Base-by-base conservation (phyloP, 495 filamentous ascomycete species). In the Aspergillus campestris region DNA sequence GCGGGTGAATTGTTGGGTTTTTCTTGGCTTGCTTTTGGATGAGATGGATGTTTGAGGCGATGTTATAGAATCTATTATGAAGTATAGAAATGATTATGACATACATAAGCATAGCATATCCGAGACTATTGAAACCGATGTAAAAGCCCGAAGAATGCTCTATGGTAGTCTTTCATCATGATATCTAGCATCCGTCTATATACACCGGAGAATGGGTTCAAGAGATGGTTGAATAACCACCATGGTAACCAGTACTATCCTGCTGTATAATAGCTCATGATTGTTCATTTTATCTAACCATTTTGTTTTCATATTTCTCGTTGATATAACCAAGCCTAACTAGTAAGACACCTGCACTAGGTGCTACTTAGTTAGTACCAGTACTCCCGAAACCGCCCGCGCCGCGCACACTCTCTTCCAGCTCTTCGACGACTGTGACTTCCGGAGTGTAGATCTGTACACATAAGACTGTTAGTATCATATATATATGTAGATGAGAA, bases 311-410 rank as follows among this genome's bases (percentile, higher is more conserved):
- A 38, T 34, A 14, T 10, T 14, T 45, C 18, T 24, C 10, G 3
- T 9, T 27, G 15, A 28, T 12, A 45, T 38, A 47, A 34, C 4
- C 33, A 31, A 44, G 32, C 12, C 32, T 5, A 34, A 44, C 44
- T 41, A 15, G n/a, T 31, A 40, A 8, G 2, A 36, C 34, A 10
- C 28, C 8, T 8, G 9, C 34, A 40, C 15, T 31, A 6, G 10
- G 12, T 18, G 43, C 18, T 6, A 11, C 14, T 45, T 45, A 44
- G 45, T 48, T 55, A 62, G 56, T 32, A 18, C 91, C 92, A 10
- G 92, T 98, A 56, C 89, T 95, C 30, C 92, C 92, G 57, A 98
- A 98, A 7, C 92, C 92, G 12, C 89, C 91, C 0, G 80, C 88
- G 15, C 92, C 92, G 40, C 92, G 71, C 14, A 91, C 84, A 56